phyloP scores from a whole-genome alignment of 306 rosid species.

The Medicago arabica region DNA sequence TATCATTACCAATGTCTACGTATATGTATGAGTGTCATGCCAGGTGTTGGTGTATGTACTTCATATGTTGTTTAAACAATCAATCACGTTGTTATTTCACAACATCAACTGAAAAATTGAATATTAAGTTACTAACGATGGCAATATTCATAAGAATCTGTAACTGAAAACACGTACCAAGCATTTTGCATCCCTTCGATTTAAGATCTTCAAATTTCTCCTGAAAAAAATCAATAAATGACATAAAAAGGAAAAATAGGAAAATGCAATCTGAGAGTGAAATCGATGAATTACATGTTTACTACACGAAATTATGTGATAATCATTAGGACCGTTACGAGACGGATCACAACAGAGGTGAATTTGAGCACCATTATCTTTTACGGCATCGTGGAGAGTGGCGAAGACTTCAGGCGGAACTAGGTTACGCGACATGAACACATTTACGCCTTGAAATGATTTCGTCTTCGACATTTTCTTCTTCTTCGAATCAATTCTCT shows the following conservation, averaged over 20 bases:
- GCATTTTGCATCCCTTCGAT: slow-evolving; percentile 79
- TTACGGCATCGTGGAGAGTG: slow-evolving; percentile 83
- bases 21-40: neutral
- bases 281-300: slow-evolving; percentile 62
- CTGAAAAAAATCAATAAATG: slow-evolving; percentile 46
- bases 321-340: slow-evolving; percentile 76
- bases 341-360: slow-evolving; percentile 88
- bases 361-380: slow-evolving; percentile 76
- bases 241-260: neutral
- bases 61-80: slow-evolving; percentile 16
- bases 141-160: slow-evolving; percentile 2
- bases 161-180: slow-evolving; percentile 51
- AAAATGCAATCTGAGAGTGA: neutral
- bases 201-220: slow-evolving; percentile 82
- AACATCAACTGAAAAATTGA: neutral
- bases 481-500: neutral
- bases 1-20: neutral
- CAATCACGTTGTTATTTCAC: neutral
- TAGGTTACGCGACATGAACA: slow-evolving; percentile 89
- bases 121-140: neutral
- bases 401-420: slow-evolving; percentile 93
- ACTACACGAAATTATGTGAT: slow-evolving; percentile 73
- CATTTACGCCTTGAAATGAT: slow-evolving; percentile 73
- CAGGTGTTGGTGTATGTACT: neutral
- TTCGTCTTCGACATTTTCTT: slow-evolving; percentile 64